Percentiles rank a stretch among this genome's conserved stretches.
phyloP scores from a whole-genome alignment of 2,329 filamentous ascomycete genomes.

The Onygena corvina region DNA sequence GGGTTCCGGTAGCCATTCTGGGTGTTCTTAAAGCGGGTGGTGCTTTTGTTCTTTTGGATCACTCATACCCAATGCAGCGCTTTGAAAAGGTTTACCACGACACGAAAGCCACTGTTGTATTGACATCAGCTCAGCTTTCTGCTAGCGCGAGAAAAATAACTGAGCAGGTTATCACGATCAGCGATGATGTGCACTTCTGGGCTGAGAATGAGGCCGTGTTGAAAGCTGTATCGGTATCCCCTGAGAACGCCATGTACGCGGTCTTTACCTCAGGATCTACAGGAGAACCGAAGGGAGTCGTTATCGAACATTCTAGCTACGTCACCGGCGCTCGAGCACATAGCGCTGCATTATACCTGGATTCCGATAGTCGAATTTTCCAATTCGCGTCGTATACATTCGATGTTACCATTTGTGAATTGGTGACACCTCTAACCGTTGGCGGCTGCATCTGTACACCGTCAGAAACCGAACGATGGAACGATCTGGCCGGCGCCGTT shows the following conservation, averaged over 20 bases:
- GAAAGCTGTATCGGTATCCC: background rate
- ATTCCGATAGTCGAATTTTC: slow-evolving; percentile 38
- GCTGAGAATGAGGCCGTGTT: background rate
- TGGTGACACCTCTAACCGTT: slow-evolving; percentile 41
- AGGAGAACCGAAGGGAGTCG: slow-evolving; percentile 15
- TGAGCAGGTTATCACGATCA: background rate
- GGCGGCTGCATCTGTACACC: slow-evolving; percentile 37
- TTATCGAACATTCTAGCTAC: slow-evolving; percentile 27
- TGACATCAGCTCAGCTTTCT: slow-evolving; percentile 9
- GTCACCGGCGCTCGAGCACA: slow-evolving; percentile 38
- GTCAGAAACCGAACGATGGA: slow-evolving; percentile 30
- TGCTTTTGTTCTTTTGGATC: slow-evolving; percentile 13
- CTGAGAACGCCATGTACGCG: slow-evolving; percentile 27
- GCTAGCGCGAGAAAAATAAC: background rate
- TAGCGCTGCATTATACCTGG: slow-evolving; percentile 35
- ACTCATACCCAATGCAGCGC: slow-evolving; percentile 9
- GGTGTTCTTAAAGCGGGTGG: slow-evolving; percentile 16
- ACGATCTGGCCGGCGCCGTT: slow-evolving; percentile 36
- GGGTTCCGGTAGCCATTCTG: slow-evolving; percentile 14
- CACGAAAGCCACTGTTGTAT: slow-evolving; percentile 7
- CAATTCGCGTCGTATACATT: slow-evolving; percentile 83
- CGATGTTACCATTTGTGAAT: slow-evolving; percentile 80
- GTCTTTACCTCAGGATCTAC: slow-evolving; percentile 31
- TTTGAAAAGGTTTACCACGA: slow-evolving; percentile 12
- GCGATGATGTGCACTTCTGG: background rate